Base-by-base conservation (phyloP, 192 early-diverging fungal species). In the Linnemannia exigua region DNA sequence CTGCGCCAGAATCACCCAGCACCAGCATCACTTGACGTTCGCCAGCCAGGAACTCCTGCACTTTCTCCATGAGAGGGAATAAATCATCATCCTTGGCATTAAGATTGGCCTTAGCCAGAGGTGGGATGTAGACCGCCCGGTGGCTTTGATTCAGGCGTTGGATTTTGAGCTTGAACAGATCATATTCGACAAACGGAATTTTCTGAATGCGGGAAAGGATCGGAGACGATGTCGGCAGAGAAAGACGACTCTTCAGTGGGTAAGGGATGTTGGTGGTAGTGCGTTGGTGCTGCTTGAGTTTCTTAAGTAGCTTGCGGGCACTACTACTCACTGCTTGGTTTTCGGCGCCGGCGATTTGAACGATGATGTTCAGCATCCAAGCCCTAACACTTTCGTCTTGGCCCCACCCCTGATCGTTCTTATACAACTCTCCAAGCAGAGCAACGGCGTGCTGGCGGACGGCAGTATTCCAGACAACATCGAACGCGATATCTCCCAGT, bases 1-100 rank as follows among this genome's bases (percentile, higher is more conserved):
- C 69, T n/a, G 69, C 69, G 16, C 69, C 69, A 44, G 69, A 71
- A 22, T 71, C 69, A 0, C 69, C 69, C 20, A 71, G 69, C 4
- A 71, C 9, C 14, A 71, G 19, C 19, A 71, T n/a, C 12, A 71
- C 69, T 41, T 71, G 28, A 12, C 20, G 41, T 1, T 46, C 41
- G 22, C 69, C 2, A 3, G 12, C 44, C 6, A 71, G 69, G 36
- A 46, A 71, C 8, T 46, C 69, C 11, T 46, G 15, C 8, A 46
- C 38, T 0, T 71, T 46, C 7, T 71, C 69, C 69, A 71, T 71
- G 20, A 71, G 36, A 16, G 12, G 19, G 36, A 71, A 71, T 71
- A 46, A 22, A 1, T 36, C 41, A 2, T 46, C 41, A 44, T 71
- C 41, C 22, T 36, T 22, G 9, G 69, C 35, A 8, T 44, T 36